Evolutionary conservation across 345 rosid genomes (phyloP).

Genomic region (Microthlaspi erraticum): DNA sequence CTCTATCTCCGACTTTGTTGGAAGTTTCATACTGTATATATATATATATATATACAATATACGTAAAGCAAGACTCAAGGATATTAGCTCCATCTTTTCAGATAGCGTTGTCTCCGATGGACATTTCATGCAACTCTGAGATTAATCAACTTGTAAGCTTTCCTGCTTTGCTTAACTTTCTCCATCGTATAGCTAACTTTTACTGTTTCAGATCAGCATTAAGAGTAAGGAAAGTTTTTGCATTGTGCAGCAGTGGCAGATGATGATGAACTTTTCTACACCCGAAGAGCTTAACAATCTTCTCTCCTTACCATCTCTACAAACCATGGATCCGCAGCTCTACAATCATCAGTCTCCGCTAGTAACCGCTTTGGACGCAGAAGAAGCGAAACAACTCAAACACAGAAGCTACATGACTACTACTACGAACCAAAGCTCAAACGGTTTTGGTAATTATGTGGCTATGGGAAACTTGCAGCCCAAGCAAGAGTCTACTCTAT

Average conservation of each 20-base stretch:
- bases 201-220: neutral
- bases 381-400: conserved; percentile 9
- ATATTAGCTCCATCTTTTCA: neutral
- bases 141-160: conserved; percentile 28
- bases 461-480: conserved; percentile 8
- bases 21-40: conserved; percentile 24
- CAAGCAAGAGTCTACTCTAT: conserved; percentile 4
- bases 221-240: neutral
- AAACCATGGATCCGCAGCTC: conserved; percentile 7
- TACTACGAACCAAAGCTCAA: conserved; percentile 9
- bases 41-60: conserved; percentile 7
- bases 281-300: conserved; percentile 15
- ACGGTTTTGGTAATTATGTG: neutral
- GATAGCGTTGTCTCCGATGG: conserved; percentile 10
- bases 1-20: conserved; percentile 27
- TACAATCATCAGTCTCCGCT: conserved; percentile 1
- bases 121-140: conserved; percentile 28
- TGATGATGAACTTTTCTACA: conserved; percentile 27
- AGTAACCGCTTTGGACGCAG: conserved; percentile 15
- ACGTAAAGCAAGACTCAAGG: neutral
- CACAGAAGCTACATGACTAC: conserved; percentile 6
- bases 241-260: conserved; percentile 22
- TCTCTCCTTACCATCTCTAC: conserved; percentile 5
- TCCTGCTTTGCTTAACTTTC: neutral
- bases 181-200: conserved; percentile 1